Conservation (phyloP, 2,329 filamentous ascomycete species). For the Penicillium sp. region DNA sequence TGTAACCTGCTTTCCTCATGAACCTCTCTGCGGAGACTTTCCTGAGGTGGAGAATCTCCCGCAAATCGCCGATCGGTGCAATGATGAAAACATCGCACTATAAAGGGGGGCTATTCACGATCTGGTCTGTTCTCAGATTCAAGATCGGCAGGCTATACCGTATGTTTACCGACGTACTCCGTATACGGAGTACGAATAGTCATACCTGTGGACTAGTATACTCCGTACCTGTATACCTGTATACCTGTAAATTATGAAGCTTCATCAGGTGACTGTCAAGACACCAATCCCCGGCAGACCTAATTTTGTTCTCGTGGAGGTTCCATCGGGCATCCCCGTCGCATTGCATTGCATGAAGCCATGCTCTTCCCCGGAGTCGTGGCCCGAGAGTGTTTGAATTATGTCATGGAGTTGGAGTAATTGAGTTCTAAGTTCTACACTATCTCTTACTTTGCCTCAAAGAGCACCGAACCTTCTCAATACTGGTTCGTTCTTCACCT, state of each 20-base stretch:
- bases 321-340: conserved; percentile 21
- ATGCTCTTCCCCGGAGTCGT: conserved; percentile 20
- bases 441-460: background rate
- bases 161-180: background rate
- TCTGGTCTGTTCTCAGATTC: conserved; percentile 28
- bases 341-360: conserved; percentile 30
- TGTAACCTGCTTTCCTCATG: conserved; percentile 2
- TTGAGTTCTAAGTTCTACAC: background rate
- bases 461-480: background rate
- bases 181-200: background rate
- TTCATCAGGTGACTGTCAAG: conserved; percentile 24
- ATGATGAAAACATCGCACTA: background rate
- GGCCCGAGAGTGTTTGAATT: conserved; percentile 4
- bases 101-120: conserved; percentile 19
- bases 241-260: background rate
- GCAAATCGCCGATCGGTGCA: conserved; percentile 26
- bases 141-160: conserved; percentile 19
- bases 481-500: background rate
- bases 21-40: conserved; percentile 12
- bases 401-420: background rate
- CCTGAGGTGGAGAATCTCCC: conserved; percentile 21
- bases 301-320: conserved; percentile 17
- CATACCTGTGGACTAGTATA: background rate
- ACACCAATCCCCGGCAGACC: conserved; percentile 14
- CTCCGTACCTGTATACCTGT: background rate